Base-by-base conservation (phyloP, 495 filamentous ascomycete genomes). In the Aspergillus incahuasiensis region DNA sequence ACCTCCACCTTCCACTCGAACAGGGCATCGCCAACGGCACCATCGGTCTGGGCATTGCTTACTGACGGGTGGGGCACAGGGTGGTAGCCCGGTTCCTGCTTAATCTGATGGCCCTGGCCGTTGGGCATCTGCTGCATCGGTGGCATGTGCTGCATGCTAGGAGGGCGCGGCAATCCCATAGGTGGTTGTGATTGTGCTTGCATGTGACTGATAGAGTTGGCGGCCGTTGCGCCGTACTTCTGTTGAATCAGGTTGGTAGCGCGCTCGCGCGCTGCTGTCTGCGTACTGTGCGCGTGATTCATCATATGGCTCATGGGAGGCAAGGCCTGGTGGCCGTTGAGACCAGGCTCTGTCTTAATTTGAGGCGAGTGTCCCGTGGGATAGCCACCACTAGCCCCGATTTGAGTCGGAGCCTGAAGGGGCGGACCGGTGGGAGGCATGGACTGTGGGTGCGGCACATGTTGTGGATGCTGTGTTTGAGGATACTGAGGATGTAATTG, bases 291-390 rank as follows among this genome's bases (percentile, higher is more conserved):
- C 12, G 73, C 58, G 43, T 67, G 64, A 38, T 56, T 40, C 71
- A 61, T 72, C 58, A 64, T 68, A 42, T 63, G 63, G 56, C 63
- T 69, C 65, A 69, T 71, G 38, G 61, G 60, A 3, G 75, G 63
- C 67, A 77, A 65, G 41, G 68, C 70, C 32, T 74, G 64, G 52
- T 74, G 71, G 22, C 73, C 77, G 42, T 81, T 79, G 15, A 76
- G 55, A n/a, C 80, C 84, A 16, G 87, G 84, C 63, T 96, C 92
- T 1, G 78, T 72, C 72, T 96, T 96, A 70, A 96, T 85, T 20
- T 76, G 78, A 52, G 74, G 67, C 0, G 69, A 63, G 43, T 75
- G 74, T 15, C 69, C 71, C 67, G 80, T 74, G 15, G 45, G 46
- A 30, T 50, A 18, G 20, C 68, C 52, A 20, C 64, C 32, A 32